These are phyloP conservation scores for Endocarpon pusillum DNA, from an alignment of 495 filamentous ascomycete genomes.

Conservation along the genomic window DNA sequence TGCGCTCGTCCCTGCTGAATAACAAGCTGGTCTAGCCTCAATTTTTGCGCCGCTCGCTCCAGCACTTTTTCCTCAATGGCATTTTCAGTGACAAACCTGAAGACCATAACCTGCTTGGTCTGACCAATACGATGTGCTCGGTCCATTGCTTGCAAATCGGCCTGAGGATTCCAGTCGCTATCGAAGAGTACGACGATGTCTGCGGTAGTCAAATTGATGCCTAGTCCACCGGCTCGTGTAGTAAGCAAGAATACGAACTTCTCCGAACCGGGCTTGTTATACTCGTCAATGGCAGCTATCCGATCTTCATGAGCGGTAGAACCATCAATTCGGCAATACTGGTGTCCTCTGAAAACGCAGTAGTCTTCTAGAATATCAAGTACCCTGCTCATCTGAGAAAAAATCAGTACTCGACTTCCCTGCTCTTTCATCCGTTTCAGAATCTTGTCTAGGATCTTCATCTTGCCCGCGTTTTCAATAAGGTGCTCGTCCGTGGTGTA, in stretches of 20 bases:
- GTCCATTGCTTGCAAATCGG: constrained; percentile 97
- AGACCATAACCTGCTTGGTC: constrained; percentile 94
- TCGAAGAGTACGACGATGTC: constrained; percentile 98
- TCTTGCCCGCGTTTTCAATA: constrained; percentile 85
- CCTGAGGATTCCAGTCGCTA: constrained; percentile 98
- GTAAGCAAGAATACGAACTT: constrained; percentile 98
- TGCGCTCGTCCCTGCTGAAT: constrained; percentile 97
- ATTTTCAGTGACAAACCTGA: constrained; percentile 91
- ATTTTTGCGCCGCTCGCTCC: constrained; percentile 91
- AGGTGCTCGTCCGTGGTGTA: constrained; percentile 98
- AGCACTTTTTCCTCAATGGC: constrained; percentile 98
- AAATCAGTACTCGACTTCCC: constrained; percentile 88
- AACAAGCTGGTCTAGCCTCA: constrained; percentile 95
- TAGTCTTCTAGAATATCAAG: constrained; percentile 97
- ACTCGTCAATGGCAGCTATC: constrained; percentile 94
- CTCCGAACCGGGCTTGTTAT: constrained; percentile 87
- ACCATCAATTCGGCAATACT: constrained; percentile 97
- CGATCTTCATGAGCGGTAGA: constrained; percentile 95
- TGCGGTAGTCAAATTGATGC: constrained; percentile 90
- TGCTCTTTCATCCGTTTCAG: constrained; percentile 65
- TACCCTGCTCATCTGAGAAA: constrained; percentile 97
- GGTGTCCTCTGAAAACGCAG: constrained; percentile 82
- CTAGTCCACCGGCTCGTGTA: constrained; percentile 89
- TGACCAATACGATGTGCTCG: constrained; percentile 96
- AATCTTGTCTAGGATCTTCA: constrained; percentile 92